Base-by-base conservation (phyloP, 2,329 filamentous ascomycete genomes). In the Diaporthe eres region DNA sequence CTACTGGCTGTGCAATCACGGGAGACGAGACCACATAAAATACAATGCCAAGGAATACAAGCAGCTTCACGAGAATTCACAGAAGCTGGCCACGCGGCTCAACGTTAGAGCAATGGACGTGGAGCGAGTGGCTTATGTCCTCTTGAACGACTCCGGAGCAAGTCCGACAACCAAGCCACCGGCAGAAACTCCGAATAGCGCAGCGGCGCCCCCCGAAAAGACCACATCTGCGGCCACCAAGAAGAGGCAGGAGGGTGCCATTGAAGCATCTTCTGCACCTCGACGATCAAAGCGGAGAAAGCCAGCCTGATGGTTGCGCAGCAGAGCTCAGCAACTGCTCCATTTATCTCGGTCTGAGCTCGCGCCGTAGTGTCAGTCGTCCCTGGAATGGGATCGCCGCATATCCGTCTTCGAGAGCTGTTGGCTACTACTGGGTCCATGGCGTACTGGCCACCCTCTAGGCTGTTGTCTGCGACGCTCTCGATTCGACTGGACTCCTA, bases 11-110 rank as follows among this genome's bases (percentile, higher is more conserved):
- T 90, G 90, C 80, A 90, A 89, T 81, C 82, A 83, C n/a, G 87
- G 87, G 0, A 84, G 85, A 55, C 88, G 85, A 72, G 83, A 80
- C 0, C 83, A 85, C 34, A 92, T 95, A 82, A 94, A 92, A 83
- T 97, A 97, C 83, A 93, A 88, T 57, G 83, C 85, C 28, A 92
- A 91, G 78, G 94, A 96, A 83, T 96, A 95, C 79, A 82, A 85
- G 55, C 83, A 85, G n/a, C 82, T 96, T 34, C 85, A 87, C 49
- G 80, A 81, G 6, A 81, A 83, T 71, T 86, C 88, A 0, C 81
- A 83, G 17, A 78, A 80, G 31, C 78, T 94, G 65, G 81, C 84
- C 58, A 80, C 84, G 65, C 86, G 90, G 61, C 85, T 94, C 10
- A 84, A 82, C 6, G 89, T 92, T 1, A 86, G 83, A 44, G 92